Conservation (phyloP, 2,329 filamentous ascomycete species). For the Blastomyces percursus region DNA sequence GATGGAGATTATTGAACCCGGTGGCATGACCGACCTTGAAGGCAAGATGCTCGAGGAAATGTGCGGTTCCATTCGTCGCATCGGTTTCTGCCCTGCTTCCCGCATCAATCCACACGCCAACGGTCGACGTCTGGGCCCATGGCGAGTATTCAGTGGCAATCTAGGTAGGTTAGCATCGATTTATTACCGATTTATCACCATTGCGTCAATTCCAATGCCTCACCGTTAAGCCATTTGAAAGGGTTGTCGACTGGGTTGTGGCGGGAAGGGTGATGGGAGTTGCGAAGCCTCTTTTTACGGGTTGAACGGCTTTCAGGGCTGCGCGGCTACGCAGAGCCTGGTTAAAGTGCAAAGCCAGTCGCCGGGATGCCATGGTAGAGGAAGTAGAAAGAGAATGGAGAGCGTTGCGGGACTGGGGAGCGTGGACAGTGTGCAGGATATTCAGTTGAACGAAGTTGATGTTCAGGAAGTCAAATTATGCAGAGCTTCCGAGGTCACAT, state of each 20-base stretch:
- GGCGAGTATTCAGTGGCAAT: constrained; percentile 97
- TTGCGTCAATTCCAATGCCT: constrained; percentile 19
- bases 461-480: constrained; percentile 38
- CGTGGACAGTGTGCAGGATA: constrained; percentile 34
- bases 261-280: constrained; percentile 62
- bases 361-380: constrained; percentile 78
- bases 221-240: constrained; percentile 96
- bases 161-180: constrained; percentile 41
- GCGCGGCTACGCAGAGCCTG: constrained; percentile 80
- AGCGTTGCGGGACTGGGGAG: constrained; percentile 26
- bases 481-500: constrained; percentile 34
- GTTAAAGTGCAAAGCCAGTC: constrained; percentile 90
- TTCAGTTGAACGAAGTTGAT: constrained; percentile 30
- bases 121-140: constrained; percentile 95
- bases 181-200: constrained; percentile 17
- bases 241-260: constrained; percentile 89
- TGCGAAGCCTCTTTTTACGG: constrained; percentile 77
- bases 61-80: constrained; percentile 97
- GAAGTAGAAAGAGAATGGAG: constrained; percentile 34
- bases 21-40: constrained; percentile 66
- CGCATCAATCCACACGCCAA: constrained; percentile 99
- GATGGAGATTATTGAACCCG: background rate
- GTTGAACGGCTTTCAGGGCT: constrained; percentile 65
- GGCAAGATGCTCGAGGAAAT: constrained; percentile 98
- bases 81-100: constrained; percentile 96